Base-by-base conservation (phyloP, 257 asterid species). In the Nicotiana sylvestris region DNA sequence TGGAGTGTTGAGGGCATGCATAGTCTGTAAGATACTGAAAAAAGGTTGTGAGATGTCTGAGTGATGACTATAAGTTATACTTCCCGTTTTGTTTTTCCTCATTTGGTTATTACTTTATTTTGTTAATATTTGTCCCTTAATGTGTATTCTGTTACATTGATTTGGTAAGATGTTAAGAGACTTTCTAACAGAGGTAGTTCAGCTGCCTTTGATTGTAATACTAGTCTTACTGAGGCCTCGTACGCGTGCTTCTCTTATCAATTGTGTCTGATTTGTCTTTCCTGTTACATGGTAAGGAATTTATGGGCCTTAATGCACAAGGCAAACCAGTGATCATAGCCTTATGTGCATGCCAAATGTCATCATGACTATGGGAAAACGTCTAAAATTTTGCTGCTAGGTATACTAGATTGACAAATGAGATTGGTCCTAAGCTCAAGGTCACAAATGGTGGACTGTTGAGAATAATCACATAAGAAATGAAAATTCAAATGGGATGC, bases 41-140 rank as follows among this genome's bases (percentile, higher is more conserved):
- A 27, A 27, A 27, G 39, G 53, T 4, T 74, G 80, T 74, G 80
- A 74, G 9, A 74, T 74, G 29, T 74, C 80, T 74, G 27, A 74
- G 80, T 74, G 80, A 49, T 49, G 62, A 74, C 43, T 25, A 74
- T 74, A 74, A 74, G 80, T 27, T 74, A 27, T 74, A 74, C 62
- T 74, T 49, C 43, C 9, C 15, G 62, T 13, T 74, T 6, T 46
- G 6, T 21, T 72, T 72, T 9, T 72, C 21, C 12, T 21, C 37
- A 11, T 69, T 72, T 46, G 61, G 79, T 25, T 72, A 30, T 72
- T 21, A 70, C n/a, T 11, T 43, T n/a, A 43, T 70, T 39, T 43
- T 72, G 61, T 11, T 10, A 64, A 3, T 64, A 27, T 10, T 64
- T 21, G 33, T 27, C 17, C 18, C 68, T 64, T 27, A 33, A 27